Conservation (phyloP, 2,329 filamentous ascomycete species). For the Curvularia spicifera region DNA sequence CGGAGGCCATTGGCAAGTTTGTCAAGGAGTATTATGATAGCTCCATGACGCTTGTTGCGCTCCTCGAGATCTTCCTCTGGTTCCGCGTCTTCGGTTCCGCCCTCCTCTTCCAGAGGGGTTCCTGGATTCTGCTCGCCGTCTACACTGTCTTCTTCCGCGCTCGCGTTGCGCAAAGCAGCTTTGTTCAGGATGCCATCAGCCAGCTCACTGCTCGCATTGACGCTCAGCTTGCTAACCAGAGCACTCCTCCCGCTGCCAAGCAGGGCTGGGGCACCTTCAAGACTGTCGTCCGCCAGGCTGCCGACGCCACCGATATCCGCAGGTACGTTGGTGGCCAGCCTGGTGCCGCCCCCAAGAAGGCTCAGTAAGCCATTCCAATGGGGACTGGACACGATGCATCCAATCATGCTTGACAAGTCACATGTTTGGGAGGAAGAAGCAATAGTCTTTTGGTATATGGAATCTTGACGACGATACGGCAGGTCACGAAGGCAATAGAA, state of each 20-base stretch:
- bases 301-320: conserved; percentile 78
- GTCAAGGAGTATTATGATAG: conserved; percentile 98
- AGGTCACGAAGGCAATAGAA: conserved; percentile 24
- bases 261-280: conserved; percentile 84
- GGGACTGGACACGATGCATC: too few relatives aligned
- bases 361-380: conserved; percentile 50
- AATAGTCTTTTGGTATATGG: conserved; percentile 17
- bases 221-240: conserved; percentile 82
- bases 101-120: conserved; percentile 85
- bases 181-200: conserved; percentile 84
- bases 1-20: conserved; percentile 86
- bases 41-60: conserved; percentile 91
- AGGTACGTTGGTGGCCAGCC: conserved; percentile 68
- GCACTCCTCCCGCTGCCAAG: conserved; percentile 78
- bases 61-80: conserved; percentile 87
- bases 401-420: conserved; percentile 16
- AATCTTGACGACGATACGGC: conserved; percentile 35
- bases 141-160: conserved; percentile 95
- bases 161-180: conserved; percentile 85
- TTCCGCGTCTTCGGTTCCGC: conserved; percentile 80
- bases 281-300: conserved; percentile 72
- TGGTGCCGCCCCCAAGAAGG: conserved; percentile 68
- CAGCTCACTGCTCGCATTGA: conserved; percentile 78
- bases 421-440: conserved; percentile 9
- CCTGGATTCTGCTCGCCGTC: conserved; percentile 83